Evolutionary conservation across 331 rosid genomes (phyloP).

Genomic region (Quercus phellos): DNA sequence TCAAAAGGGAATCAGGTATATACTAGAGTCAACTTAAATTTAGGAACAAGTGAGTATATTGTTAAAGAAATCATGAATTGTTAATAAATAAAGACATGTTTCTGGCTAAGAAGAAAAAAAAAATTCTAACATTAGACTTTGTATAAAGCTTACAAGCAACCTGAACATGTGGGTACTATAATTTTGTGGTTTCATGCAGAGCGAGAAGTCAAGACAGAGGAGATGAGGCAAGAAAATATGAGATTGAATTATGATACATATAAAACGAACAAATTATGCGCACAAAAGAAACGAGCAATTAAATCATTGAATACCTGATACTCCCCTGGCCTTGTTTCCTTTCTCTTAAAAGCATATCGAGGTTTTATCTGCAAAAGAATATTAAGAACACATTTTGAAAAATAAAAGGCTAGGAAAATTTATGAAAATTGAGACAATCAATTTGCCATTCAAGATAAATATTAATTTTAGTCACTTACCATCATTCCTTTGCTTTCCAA

Average conservation of each 20-base stretch:
- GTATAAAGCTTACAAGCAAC: neutral
- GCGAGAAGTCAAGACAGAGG: neutral
- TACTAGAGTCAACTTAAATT: neutral
- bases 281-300: slow-evolving; percentile 1
- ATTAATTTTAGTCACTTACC: slow-evolving; percentile 45
- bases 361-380: slow-evolving; percentile 70
- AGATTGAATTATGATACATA: neutral
- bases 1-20: neutral
- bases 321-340: slow-evolving; percentile 93
- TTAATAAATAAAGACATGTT: neutral
- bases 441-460: slow-evolving; percentile 12
- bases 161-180: neutral
- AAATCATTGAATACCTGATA: slow-evolving; percentile 69
- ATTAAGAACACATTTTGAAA: neutral
- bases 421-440: slow-evolving; percentile 8
- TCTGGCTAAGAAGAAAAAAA: neutral
- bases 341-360: slow-evolving; percentile 87
- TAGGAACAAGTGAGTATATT: neutral
- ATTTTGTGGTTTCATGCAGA: neutral
- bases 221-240: neutral
- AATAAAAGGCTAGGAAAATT: neutral
- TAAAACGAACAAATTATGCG: neutral
- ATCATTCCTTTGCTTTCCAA: slow-evolving; percentile 91
- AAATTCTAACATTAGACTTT: neutral
- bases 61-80: neutral